A percentile compares a stretch with the other conserved stretches of the same genome.
Evolutionary conservation across 345 rosid species (phyloP).

Genomic region (Brassica napus): DNA sequence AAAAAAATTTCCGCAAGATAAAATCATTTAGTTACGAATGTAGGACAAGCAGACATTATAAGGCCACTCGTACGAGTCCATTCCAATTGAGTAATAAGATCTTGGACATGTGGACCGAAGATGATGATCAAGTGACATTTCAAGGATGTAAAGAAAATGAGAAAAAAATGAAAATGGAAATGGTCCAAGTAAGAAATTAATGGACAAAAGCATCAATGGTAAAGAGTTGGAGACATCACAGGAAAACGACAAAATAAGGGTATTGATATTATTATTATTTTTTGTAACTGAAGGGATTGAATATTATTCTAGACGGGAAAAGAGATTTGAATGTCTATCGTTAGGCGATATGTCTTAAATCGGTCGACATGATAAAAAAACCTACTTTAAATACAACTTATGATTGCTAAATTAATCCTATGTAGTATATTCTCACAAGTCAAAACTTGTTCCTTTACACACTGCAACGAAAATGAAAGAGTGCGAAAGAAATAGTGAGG

Average conservation of each 20-base stretch:
- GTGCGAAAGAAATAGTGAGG: neutral
- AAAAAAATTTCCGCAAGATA: neutral
- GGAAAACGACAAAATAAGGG: conserved; percentile 14
- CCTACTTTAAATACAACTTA: neutral
- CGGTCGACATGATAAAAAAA: neutral
- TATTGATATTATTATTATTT: neutral
- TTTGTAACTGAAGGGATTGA: no score
- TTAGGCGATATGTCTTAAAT: neutral
- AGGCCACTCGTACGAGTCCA: conserved; percentile 25
- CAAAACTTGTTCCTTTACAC: neutral
- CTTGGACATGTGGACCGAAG: conserved; percentile 20
- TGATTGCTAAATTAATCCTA: neutral
- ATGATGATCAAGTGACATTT: conserved; percentile 17
- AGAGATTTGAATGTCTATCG: conserved; percentile 9
- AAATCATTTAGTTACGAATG: neutral
- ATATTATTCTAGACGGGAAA: neutral
- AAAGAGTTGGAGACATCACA: conserved; percentile 22
- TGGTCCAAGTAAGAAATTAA: conserved; percentile 11
- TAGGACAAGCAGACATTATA: conserved; percentile 2
- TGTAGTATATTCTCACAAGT: neutral
- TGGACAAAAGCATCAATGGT: conserved; percentile 22
- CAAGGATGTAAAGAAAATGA: neutral
- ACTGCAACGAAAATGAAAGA: neutral
- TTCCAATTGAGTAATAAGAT: conserved; percentile 3
- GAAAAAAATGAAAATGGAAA: neutral